Evolutionary conservation across 495 filamentous ascomycete genomes (phyloP), one percentile per base, ranked within the genome.

Genomic region (Cetradonia linearis): DNA sequence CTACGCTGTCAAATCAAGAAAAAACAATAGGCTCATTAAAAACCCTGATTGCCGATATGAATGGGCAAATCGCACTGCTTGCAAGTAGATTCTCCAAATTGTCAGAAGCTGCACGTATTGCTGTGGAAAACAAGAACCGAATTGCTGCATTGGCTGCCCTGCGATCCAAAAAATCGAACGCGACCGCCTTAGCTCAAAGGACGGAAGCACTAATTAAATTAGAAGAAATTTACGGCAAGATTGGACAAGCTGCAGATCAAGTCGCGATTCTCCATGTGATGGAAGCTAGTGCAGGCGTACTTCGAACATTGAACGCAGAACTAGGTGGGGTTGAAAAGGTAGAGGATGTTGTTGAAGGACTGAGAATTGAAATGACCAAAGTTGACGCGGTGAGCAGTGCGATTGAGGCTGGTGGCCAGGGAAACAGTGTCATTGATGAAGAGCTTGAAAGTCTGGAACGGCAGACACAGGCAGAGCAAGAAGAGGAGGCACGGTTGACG

Each of bases 221-320:
- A 0, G 89, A 96, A 70, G 83, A 87, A 49, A 83, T 95, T 0
- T 86, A 86, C 56, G 69, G 74, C 10, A 86, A 84, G 66, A 90
- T 98, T 57, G 84, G 95, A 70, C 85, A 91, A 70, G 94, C 93
- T 1, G 77, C 81, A 2, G 87, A 88, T 66, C 89, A 95, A 55
- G 81, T 95, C 20, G 83, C 87, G 58, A 77, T 95, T 20, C 80
- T 96, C 3, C 75, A 76, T 56, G 84, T 88, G 11, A 92, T 98
- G 86, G 82, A 90, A 67, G 81, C 83, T 23, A 86, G 86, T 66
- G 80, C 84, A 11, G 77, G 75, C 16, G 88, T 87, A 7, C 76
- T 98, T 30, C 77, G 77, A 48, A 78, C 74, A 10, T 74, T 98
- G n/a, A 86, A 94, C 68, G 76, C 79, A 30, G 77, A 89, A 66